A percentile compares a stretch with the other conserved stretches of the same genome.
Conservation (phyloP, 148 eudicot species). For the Vaccinium myrtillus region DNA sequence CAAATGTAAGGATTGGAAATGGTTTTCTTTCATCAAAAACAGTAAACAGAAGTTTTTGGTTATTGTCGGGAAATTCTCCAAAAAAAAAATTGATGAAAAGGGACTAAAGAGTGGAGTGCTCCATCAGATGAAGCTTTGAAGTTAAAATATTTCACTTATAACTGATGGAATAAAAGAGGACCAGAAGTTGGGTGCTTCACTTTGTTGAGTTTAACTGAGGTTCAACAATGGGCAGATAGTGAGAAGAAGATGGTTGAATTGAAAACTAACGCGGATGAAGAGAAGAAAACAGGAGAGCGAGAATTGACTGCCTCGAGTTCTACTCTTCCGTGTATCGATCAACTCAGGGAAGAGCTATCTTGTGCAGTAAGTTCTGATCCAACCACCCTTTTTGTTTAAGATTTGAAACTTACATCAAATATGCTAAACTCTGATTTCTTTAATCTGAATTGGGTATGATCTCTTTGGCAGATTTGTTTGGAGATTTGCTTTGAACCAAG, state of each 20-base stretch:
- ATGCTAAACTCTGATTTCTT: background rate
- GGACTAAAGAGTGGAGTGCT: background rate
- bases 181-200: background rate
- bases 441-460: background rate
- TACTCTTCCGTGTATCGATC: slow-evolving; percentile 61
- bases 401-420: background rate
- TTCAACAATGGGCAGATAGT: slow-evolving; percentile 19
- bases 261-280: slow-evolving; percentile 22
- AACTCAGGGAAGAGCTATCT: slow-evolving; percentile 87
- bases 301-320: slow-evolving; percentile 32
- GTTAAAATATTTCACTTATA: background rate
- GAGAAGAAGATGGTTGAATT: slow-evolving; percentile 31
- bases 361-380: slow-evolving; percentile 64
- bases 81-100: background rate
- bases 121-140: background rate
- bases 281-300: slow-evolving; percentile 35
- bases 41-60: background rate
- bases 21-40: background rate
- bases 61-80: background rate
- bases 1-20: background rate
- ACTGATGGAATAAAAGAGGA: background rate
- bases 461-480: slow-evolving; percentile 70
- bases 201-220: slow-evolving; percentile 6
- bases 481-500: slow-evolving; percentile 96
- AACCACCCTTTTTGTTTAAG: background rate